Evolutionary conservation across 1,284 basidiomycete species (phyloP).

Genomic region (Boletus sp.): DNA sequence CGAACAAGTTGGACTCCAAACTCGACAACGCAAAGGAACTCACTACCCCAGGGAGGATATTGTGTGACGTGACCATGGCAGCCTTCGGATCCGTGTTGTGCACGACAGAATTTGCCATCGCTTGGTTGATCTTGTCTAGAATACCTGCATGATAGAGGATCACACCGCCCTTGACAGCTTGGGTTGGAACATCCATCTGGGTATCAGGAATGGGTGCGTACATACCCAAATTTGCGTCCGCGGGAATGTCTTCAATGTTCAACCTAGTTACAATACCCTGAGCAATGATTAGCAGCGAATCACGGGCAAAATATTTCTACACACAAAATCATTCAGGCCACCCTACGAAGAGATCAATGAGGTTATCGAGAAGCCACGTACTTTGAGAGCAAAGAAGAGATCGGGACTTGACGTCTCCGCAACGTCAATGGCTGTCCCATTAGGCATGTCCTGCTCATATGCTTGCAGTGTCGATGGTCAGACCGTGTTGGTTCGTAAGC

Average conservation of each 20-base stretch:
- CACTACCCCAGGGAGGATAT: slow-evolving; percentile 41
- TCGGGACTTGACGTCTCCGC: slow-evolving; percentile 37
- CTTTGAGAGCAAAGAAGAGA: slow-evolving; percentile 48
- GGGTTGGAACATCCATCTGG: neutral
- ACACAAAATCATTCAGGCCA: slow-evolving; percentile 58
- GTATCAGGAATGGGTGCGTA: neutral
- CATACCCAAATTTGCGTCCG: slow-evolving; percentile 56
- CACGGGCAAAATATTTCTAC: slow-evolving; percentile 14
- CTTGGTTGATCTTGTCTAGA: slow-evolving; percentile 23
- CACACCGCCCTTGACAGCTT: slow-evolving; percentile 45
- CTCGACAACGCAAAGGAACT: neutral
- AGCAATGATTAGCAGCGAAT: neutral
- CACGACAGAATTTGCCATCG: slow-evolving; percentile 47
- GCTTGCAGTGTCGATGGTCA: slow-evolving; percentile 47
- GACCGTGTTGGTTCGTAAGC: slow-evolving; percentile 34
- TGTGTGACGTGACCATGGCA: slow-evolving; percentile 50
- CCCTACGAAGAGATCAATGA: slow-evolving; percentile 33
- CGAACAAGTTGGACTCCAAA: neutral
- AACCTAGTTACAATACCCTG: slow-evolving; percentile 62
- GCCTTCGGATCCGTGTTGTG: slow-evolving; percentile 57
- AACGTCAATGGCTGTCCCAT: slow-evolving; percentile 39
- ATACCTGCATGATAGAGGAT: slow-evolving; percentile 38
- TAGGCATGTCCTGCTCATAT: slow-evolving; percentile 43
- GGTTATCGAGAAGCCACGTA: slow-evolving; percentile 11
- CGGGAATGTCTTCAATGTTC: slow-evolving; percentile 47